phyloP scores from a whole-genome alignment of 805 yeast genomes.

The Danielozyma ontarioensis region DNA sequence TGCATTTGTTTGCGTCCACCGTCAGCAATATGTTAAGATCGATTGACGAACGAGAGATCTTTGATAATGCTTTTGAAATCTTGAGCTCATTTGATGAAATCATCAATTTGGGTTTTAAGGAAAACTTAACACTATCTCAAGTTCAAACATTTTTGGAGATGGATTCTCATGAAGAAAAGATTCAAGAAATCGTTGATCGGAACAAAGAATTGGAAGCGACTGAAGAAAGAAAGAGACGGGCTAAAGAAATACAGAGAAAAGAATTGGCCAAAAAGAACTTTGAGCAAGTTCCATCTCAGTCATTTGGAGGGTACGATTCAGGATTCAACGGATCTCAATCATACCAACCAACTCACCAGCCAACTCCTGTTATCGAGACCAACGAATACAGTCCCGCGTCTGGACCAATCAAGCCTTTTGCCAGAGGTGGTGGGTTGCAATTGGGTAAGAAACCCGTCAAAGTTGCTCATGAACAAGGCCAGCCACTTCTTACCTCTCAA shows the following conservation, averaged over 20 bases:
- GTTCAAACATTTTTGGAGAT: conserved; percentile 86
- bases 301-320: conserved; percentile 15
- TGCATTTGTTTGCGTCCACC: conserved; percentile 78
- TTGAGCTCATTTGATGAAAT: conserved; percentile 93
- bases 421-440: conserved; percentile 64
- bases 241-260: conserved; percentile 80
- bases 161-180: conserved; percentile 98
- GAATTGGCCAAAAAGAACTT: conserved; percentile 63
- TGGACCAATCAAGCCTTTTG: conserved; percentile 1
- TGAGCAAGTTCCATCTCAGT: conserved; percentile 37
- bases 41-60: conserved; percentile 78
- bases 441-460: conserved; percentile 54
- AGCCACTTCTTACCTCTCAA: conserved; percentile 24
- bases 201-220: conserved; percentile 96
- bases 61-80: conserved; percentile 81
- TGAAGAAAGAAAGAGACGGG: conserved; percentile 94
- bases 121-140: conserved; percentile 75
- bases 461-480: conserved; percentile 17
- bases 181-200: conserved; percentile 94
- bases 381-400: conserved; percentile 4
- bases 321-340: conserved; percentile 12
- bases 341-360: conserved; percentile 26
- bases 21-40: conserved; percentile 67
- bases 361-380: conserved; percentile 19
- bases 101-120: conserved; percentile 83